Evolutionary conservation across 768 basidiomycete species (phyloP), one percentile per base, ranked within the genome.

Genomic region (Gymnopilus dilepis): DNA sequence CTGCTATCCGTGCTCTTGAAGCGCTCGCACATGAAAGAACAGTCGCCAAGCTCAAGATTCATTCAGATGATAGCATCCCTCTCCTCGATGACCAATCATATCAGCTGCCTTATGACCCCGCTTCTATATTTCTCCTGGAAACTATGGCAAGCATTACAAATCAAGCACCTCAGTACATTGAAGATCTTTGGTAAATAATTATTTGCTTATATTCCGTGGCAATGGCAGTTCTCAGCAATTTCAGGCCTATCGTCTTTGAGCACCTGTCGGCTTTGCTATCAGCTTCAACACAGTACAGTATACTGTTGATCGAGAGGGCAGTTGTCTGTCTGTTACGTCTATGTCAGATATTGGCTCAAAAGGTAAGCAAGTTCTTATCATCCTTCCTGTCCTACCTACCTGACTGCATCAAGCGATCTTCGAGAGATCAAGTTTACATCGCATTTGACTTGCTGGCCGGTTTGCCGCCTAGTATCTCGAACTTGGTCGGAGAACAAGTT

Each of bases 171-270:
- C 84, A 88, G 61, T 84, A 89, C 66, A 89, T 98, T 26, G 90
- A 90, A 58, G 95, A 99, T 45, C 83, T 94, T 41, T 99, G 97
- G 97, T 92, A 65, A 66, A 87, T 73, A 54, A 9, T 4, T n/a
- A n/a, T n/a, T n/a, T n/a, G n/a, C n/a, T n/a, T n/a, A 15, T 21
- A 53, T 61, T 56, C 60, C 40, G 11, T 15, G 47, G 8, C 22
- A 9, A 8, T 48, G 17, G 17, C 53, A 17, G 6, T 54, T 52
- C 34, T 48, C n/a, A 45, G 34, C 24, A 3, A 1, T 48, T 9
- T n/a, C 13, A 97, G 96, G 97, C 95, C 97, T 0, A 86, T 95
- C 67, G 86, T 97, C 3, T 98, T 97, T 71, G 95, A 97, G 69
- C 96, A 98, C 71, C 77, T 99, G 24, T 91, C 94, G 0, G 83